Evolutionary conservation across 441 rosid genomes (phyloP).

Genomic region (Sinapis alba): DNA sequence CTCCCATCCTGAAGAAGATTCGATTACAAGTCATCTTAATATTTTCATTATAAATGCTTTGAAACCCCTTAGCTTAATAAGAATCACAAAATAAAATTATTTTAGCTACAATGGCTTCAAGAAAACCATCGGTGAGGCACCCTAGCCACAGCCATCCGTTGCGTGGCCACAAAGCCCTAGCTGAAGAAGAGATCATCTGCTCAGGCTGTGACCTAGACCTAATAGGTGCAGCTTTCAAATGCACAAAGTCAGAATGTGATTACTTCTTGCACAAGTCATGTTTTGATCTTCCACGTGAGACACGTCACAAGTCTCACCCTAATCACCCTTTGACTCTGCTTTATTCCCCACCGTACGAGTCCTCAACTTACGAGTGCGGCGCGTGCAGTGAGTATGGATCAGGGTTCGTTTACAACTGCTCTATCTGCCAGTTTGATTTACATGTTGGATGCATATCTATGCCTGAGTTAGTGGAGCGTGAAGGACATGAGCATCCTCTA

Average conservation of each 20-base stretch:
- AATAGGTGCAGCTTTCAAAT: slow-evolving; percentile 32
- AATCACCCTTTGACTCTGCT: slow-evolving; percentile 43
- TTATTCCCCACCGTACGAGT: slow-evolving; percentile 37
- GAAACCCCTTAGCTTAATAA: neutral
- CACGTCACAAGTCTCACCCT: slow-evolving; percentile 45
- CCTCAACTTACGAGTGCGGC: slow-evolving; percentile 36
- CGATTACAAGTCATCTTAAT: slow-evolving; percentile 15
- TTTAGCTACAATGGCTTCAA: slow-evolving; percentile 22
- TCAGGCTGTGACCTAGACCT: slow-evolving; percentile 41
- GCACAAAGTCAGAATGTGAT: slow-evolving; percentile 41
- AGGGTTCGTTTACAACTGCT: slow-evolving; percentile 50
- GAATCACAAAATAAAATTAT: neutral
- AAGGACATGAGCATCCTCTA: slow-evolving; percentile 41
- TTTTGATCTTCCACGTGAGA: slow-evolving; percentile 49
- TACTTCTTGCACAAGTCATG: slow-evolving; percentile 52
- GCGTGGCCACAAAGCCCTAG: slow-evolving; percentile 29
- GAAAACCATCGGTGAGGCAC: slow-evolving; percentile 38
- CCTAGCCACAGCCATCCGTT: slow-evolving; percentile 38
- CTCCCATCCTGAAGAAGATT: slow-evolving; percentile 16
- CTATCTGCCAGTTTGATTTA: slow-evolving; percentile 42
- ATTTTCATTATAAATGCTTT: slow-evolving; percentile 3
- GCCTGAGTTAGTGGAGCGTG: slow-evolving; percentile 42
- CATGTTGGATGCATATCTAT: slow-evolving; percentile 47
- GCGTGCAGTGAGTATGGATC: slow-evolving; percentile 51
- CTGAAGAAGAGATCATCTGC: slow-evolving; percentile 37